A percentile compares a stretch with the other conserved stretches of the same genome.
Conservation (phyloP, 2,329 filamentous ascomycete species). For the Mycogone perniciosa region DNA sequence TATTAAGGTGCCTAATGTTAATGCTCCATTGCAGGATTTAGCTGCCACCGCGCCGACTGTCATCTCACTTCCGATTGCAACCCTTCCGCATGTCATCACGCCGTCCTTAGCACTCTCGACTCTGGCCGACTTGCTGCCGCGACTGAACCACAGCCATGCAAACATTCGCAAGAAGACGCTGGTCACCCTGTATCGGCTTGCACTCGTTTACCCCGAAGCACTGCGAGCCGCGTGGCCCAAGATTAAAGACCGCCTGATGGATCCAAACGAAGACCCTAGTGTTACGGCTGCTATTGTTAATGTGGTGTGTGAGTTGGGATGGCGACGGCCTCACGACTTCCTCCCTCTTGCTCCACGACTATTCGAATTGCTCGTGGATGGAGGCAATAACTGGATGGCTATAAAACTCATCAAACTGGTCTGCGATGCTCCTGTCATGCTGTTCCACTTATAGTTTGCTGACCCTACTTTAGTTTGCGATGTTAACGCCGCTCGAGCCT, state of each 20-base stretch:
- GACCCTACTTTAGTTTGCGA: constrained; percentile 68
- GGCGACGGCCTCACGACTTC: constrained; percentile 90
- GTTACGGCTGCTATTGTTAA: constrained; percentile 96
- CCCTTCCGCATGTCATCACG: constrained; percentile 92
- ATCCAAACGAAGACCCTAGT: constrained; percentile 81
- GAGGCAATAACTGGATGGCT: constrained; percentile 98
- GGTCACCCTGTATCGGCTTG: constrained; percentile 86
- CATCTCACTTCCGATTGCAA: constrained; percentile 78
- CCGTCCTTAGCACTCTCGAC: constrained; percentile 87
- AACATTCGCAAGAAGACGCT: constrained; percentile 92
- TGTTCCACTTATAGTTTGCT: background rate
- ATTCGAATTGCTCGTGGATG: constrained; percentile 86
- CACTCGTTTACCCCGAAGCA: constrained; percentile 93
- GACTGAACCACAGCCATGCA: constrained; percentile 78
- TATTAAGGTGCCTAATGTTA: background rate
- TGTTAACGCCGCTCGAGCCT: constrained; percentile 85
- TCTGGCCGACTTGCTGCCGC: constrained; percentile 76
- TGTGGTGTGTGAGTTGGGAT: constrained; percentile 91
- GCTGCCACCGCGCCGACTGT: constrained; percentile 64
- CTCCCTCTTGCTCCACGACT: constrained; percentile 83
- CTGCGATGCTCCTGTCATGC: constrained; percentile 4
- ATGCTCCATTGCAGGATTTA: constrained; percentile 49
- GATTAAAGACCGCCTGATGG: constrained; percentile 89
- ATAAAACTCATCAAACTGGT: constrained; percentile 98
- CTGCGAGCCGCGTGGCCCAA: constrained; percentile 91